phyloP scores from a whole-genome alignment of 2,329 filamentous ascomycete genomes.

The Magnaporthiopsis poae region DNA sequence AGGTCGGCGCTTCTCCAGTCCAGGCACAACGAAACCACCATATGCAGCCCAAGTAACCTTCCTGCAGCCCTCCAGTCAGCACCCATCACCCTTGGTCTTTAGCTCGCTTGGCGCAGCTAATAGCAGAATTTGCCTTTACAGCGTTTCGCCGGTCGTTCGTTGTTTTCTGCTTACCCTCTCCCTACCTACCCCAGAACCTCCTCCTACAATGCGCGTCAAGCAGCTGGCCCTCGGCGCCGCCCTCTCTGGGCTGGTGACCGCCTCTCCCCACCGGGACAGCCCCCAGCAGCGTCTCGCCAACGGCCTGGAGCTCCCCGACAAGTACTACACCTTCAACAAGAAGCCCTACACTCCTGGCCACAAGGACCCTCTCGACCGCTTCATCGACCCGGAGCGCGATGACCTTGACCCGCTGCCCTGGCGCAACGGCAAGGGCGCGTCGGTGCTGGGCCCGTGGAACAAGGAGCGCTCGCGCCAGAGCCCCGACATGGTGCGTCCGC shows the following conservation, averaged over 20 bases:
- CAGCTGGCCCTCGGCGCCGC: conserved; percentile 6
- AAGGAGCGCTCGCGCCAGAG: conserved; percentile 56
- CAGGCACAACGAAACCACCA: neutral
- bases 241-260: conserved; percentile 13
- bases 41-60: neutral
- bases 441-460: conserved; percentile 62
- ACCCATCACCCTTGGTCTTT: neutral
- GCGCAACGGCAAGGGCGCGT: conserved; percentile 54
- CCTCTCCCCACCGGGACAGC: conserved; percentile 34
- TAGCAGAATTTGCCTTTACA: neutral
- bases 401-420: conserved; percentile 56
- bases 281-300: conserved; percentile 45
- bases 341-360: conserved; percentile 50
- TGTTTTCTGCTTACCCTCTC: neutral
- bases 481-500: conserved; percentile 62
- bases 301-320: conserved; percentile 35
- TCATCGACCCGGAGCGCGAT: conserved; percentile 50
- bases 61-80: neutral
- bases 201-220: conserved; percentile 3
- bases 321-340: conserved; percentile 29
- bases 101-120: neutral
- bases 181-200: no score
- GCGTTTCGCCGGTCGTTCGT: neutral
- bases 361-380: conserved; percentile 52
- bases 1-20: neutral